Conservation (phyloP, 768 basidiomycete genomes). For the Suillus subluteus region DNA sequence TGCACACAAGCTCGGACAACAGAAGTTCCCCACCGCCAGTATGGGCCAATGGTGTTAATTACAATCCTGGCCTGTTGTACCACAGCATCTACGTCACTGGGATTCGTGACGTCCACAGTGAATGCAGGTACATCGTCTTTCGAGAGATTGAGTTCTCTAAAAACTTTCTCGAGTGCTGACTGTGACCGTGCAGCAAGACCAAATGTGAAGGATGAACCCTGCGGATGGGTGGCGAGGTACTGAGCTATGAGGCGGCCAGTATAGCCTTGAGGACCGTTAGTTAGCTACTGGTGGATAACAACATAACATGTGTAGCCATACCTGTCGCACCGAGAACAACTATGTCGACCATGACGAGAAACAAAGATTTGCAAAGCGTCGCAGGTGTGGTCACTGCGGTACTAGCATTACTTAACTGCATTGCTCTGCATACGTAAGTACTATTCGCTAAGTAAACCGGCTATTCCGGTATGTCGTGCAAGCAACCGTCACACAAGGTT, state of each 20-base stretch:
- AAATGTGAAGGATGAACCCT: slow-evolving; percentile 62
- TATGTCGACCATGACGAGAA: slow-evolving; percentile 51
- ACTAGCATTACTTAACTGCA: too few species aligned
- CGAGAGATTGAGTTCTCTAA: slow-evolving; percentile 42
- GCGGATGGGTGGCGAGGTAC: slow-evolving; percentile 69
- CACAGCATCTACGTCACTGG: slow-evolving; percentile 53
- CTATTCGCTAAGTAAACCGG: not conserved
- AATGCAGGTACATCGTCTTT: slow-evolving; percentile 50
- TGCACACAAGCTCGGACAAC: slow-evolving; percentile 81
- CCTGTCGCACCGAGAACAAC: slow-evolving; percentile 74
- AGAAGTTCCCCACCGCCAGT: slow-evolving; percentile 68
- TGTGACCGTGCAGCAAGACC: slow-evolving; percentile 72
- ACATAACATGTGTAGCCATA: slow-evolving; percentile 24
- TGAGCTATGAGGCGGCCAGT: slow-evolving; percentile 70
- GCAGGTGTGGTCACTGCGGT: not conserved
- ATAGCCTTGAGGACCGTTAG: slow-evolving; percentile 45
- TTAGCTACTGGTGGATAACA: slow-evolving; percentile 3
- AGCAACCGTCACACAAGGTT: not conserved
- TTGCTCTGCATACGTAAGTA: not conserved
- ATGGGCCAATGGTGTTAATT: slow-evolving; percentile 80
- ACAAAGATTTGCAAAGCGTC: not conserved
- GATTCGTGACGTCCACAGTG: slow-evolving; percentile 62
- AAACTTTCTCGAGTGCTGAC: slow-evolving; percentile 58
- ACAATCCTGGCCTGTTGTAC: slow-evolving; percentile 67
- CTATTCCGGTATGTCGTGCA: not conserved